These are phyloP conservation scores for Fusarium transvaalense DNA, from an alignment of 2,329 filamentous ascomycete genomes.

Conservation along the genomic window DNA sequence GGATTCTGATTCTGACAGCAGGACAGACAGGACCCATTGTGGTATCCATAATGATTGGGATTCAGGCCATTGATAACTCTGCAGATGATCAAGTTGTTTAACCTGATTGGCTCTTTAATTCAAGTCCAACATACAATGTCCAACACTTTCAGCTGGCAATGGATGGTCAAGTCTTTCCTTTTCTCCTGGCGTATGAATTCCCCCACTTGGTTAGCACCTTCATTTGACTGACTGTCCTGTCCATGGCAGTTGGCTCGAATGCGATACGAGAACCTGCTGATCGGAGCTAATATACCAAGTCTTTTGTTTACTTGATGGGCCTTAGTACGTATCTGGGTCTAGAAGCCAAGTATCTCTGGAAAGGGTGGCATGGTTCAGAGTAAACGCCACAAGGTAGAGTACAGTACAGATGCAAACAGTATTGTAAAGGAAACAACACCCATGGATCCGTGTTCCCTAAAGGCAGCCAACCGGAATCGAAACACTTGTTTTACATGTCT, in stretches of 20 bases:
- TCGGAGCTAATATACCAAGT: conserved; percentile 6
- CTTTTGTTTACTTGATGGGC: conserved; percentile 10
- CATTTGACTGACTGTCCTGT: not conserved
- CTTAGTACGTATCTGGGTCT: not conserved
- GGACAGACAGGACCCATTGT: not conserved
- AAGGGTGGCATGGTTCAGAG: not conserved
- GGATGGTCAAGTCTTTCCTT: not conserved
- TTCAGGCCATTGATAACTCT: conserved; percentile 30
- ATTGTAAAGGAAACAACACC: not conserved
- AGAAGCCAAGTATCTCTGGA: not conserved
- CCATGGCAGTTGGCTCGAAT: not conserved
- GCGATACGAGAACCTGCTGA: conserved; percentile 7
- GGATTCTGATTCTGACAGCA: conserved; percentile 7
- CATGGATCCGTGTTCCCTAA: not conserved
- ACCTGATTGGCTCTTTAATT: conserved; percentile 21
- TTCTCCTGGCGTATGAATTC: not conserved
- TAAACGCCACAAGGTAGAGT: not conserved
- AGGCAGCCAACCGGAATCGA: conserved; percentile 17
- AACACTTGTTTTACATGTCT: conserved; percentile 11
- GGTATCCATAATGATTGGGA: conserved; percentile 36
- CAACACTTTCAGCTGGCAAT: not conserved
- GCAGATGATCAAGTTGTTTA: conserved; percentile 21
- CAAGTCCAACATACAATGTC: not conserved
- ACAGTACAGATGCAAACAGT: not conserved
- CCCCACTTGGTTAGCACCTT: conserved; percentile 8